A percentile compares a stretch with the other conserved stretches of the same genome.
These are phyloP conservation scores for Cardamine chenopodiifolia DNA, from an alignment of 345 rosid genomes.

Conservation along the genomic window DNA sequence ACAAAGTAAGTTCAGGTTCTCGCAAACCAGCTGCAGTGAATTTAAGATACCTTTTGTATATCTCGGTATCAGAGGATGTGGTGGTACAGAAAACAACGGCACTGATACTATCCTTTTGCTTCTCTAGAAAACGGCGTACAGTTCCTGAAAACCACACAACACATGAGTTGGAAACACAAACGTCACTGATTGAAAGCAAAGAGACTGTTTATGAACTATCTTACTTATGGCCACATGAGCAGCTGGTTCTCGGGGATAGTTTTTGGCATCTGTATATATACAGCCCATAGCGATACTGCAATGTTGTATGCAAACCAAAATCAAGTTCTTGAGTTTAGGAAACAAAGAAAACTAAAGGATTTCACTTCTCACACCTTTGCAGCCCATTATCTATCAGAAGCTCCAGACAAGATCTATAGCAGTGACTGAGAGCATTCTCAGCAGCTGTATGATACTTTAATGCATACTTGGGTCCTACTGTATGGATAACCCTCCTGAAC, in stretches of 20 bases:
- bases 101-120: constrained; percentile 77
- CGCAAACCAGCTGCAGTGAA: constrained; percentile 9
- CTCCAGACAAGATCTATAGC: constrained; percentile 96
- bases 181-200: neutral
- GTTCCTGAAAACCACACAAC: constrained; percentile 64
- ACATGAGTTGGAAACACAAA: constrained; percentile 9
- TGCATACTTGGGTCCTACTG: constrained; percentile 98
- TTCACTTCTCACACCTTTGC: constrained; percentile 56
- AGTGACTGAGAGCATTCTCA: constrained; percentile 97
- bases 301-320: constrained; percentile 37
- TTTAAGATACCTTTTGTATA: constrained; percentile 73
- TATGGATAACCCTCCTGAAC: constrained; percentile 81
- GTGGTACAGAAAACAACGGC: constrained; percentile 94
- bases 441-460: constrained; percentile 98
- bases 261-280: constrained; percentile 90
- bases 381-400: constrained; percentile 87
- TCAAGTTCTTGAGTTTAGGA: constrained; percentile 36
- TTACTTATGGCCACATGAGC: constrained; percentile 98
- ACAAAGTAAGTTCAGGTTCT: constrained; percentile 5
- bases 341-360: constrained; percentile 22
- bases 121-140: constrained; percentile 89
- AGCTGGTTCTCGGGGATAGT: constrained; percentile 98
- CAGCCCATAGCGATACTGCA: constrained; percentile 95
- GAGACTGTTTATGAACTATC: constrained; percentile 34
- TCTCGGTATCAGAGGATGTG: constrained; percentile 85